Base-by-base conservation (phyloP, 2,329 filamentous ascomycete genomes). In the Verruconis gallopava region DNA sequence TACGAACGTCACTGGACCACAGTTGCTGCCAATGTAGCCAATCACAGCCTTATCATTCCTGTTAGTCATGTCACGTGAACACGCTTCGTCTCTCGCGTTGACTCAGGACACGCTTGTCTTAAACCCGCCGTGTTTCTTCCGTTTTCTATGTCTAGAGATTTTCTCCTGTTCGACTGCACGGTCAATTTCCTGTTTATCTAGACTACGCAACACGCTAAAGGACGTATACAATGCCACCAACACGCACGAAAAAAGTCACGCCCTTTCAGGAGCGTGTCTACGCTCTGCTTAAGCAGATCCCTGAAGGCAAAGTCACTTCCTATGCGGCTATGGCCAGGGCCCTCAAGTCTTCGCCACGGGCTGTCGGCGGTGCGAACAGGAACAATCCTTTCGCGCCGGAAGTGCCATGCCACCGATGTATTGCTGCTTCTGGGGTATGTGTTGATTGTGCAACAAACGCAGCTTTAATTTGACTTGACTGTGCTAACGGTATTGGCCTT, bases 371-470 rank as follows among this genome's bases (percentile, higher is more conserved):
- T 45, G 83, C 83, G 2, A 67, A 93, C 54, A 72, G 81, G 14
- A 66, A 62, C 25, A 93, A 93, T 55, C 85, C 85, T 0, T 93
- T 89, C 52, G 85, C 85, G 12, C 85, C 85, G 0, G 71, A 75
- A 22, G 80, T 89, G 3, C 85, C 85, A 1, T 93, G 85, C 50
- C 85, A 93, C 59, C 72, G 85, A 6, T 80, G 89, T 17, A 73
- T 93, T 37, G 81, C 82, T 4, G 79, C 76, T 32, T 79, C 78
- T 40, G 79, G 82, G 11, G 67, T 69, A n/a, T 59, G 63, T 52
- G 12, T 9, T 12, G 15, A n/a, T n/a, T n/a, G n/a, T n/a, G n/a
- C n/a, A n/a, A n/a, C n/a, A n/a, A n/a, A n/a, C 4, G 4, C 4
- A 2, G 21, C 39, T 43, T 20, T 36, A 17, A 15, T 36, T 36